These are phyloP conservation scores for Eucalyptus marginata DNA, from an alignment of 345 rosid genomes.

Conservation along the genomic window DNA sequence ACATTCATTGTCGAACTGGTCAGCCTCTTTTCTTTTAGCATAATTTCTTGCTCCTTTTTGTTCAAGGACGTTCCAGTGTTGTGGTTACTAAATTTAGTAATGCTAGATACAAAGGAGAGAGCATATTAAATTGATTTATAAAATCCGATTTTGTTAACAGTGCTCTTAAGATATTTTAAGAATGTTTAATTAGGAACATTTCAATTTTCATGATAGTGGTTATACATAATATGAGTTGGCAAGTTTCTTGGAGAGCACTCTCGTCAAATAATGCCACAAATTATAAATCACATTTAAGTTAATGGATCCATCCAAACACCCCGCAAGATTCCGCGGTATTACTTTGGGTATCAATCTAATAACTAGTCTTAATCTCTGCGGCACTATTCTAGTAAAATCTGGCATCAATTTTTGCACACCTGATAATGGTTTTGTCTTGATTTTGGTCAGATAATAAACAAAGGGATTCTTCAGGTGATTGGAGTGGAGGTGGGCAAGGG, in stretches of 20 bases:
- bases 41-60: accelerated
- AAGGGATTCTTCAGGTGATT: constrained; percentile 56
- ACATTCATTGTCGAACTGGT: constrained; percentile 68
- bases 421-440: not conserved
- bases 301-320: not conserved
- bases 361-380: not conserved
- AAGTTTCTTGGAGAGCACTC: not conserved
- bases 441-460: constrained; percentile 53
- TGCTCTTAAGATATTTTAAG: not conserved
- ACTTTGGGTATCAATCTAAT: not conserved
- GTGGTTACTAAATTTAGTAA: not conserved
- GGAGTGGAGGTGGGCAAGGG: constrained; percentile 86
- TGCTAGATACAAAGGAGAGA: not conserved
- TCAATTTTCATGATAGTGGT: not conserved
- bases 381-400: not conserved
- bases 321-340: too few species aligned
- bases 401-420: not conserved
- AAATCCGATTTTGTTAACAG: not conserved
- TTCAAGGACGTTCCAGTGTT: not conserved
- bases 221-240: not conserved
- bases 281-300: not conserved
- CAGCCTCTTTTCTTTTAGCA: not conserved
- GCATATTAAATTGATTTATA: not conserved
- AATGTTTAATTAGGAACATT: not conserved
- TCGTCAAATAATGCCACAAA: not conserved